These are phyloP conservation scores for Musa troglodytarum DNA, from an alignment of 176 grass and related monocot genomes.

Conservation along the genomic window DNA sequence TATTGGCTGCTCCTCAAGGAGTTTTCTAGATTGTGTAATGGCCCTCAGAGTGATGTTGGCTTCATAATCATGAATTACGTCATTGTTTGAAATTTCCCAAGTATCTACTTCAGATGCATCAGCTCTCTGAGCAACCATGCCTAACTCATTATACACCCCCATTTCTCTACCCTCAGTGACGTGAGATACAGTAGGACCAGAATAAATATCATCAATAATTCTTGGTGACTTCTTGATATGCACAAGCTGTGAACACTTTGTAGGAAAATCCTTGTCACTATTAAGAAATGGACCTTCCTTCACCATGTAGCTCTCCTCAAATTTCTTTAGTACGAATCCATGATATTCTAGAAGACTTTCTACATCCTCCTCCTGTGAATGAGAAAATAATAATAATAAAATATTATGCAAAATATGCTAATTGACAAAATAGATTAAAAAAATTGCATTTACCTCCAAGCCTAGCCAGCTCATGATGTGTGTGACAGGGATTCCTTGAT, in stretches of 20 bases:
- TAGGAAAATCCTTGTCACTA: conserved; percentile 52
- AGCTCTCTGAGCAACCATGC: conserved; percentile 24
- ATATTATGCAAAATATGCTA: conserved; percentile 7
- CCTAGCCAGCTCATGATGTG: conserved; percentile 64
- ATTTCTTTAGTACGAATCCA: conserved; percentile 69
- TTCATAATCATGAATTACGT: conserved; percentile 24
- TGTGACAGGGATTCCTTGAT: conserved; percentile 82
- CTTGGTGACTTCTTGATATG: conserved; percentile 55
- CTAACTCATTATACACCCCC: not conserved
- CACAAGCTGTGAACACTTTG: conserved; percentile 58
- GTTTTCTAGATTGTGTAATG: not conserved
- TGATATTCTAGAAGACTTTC: conserved; percentile 60
- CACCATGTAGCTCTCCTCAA: conserved; percentile 73
- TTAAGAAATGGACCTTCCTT: conserved; percentile 82
- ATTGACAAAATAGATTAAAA: conserved; percentile 13
- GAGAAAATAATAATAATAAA: not conserved
- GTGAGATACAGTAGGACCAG: conserved; percentile 30
- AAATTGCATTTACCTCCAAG: conserved; percentile 54
- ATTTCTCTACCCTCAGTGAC: conserved; percentile 21
- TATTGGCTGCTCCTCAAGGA: conserved; percentile 3
- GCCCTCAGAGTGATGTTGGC: conserved; percentile 3
- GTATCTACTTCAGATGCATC: conserved; percentile 27
- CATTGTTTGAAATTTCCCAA: conserved; percentile 16
- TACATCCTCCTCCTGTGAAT: conserved; percentile 60
- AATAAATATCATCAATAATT: conserved; percentile 54